Conservation (phyloP, 352 stramenopile genomes). For the Pseudoperonospora humuli region DNA sequence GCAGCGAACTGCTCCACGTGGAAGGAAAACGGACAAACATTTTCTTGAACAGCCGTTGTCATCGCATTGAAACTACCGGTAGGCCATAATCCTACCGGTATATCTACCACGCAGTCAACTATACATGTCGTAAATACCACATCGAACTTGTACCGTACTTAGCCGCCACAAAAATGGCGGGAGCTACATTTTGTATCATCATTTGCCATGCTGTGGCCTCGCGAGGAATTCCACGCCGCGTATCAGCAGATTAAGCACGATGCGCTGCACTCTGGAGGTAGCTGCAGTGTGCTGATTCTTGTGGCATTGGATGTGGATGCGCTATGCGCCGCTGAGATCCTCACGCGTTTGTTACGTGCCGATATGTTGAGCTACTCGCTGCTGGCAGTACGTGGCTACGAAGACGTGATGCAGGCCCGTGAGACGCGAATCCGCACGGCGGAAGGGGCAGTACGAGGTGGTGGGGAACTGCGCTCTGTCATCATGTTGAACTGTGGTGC, state of each 20-base stretch:
- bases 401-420: slow-evolving; percentile 73
- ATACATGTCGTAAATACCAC: neutral
- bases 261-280: slow-evolving; percentile 46
- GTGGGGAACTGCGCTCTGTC: slow-evolving; percentile 77
- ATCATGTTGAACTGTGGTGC: slow-evolving; percentile 94
- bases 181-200: slow-evolving; percentile 4
- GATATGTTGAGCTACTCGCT: slow-evolving; percentile 74
- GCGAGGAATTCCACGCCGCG: slow-evolving; percentile 77
- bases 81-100: too few species aligned
- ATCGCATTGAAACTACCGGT: too few species aligned
- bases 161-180: slow-evolving; percentile 6
- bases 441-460: slow-evolving; percentile 22
- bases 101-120: too few species aligned
- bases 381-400: slow-evolving; percentile 71
- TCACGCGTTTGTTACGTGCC: slow-evolving; percentile 73
- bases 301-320: slow-evolving; percentile 92
- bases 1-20: slow-evolving; percentile 5
- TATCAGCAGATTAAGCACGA: slow-evolving; percentile 81
- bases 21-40: slow-evolving; percentile 9
- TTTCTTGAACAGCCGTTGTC: slow-evolving; percentile 10
- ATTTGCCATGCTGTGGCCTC: slow-evolving; percentile 64
- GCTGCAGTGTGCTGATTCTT: slow-evolving; percentile 88
- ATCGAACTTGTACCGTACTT: slow-evolving; percentile 9
- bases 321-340: slow-evolving; percentile 91
- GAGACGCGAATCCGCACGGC: slow-evolving; percentile 59